A percentile compares a stretch with the other conserved stretches of the same genome.
These are phyloP conservation scores for Saturnispora dispora DNA, from an alignment of 805 yeast species.

Conservation along the genomic window DNA sequence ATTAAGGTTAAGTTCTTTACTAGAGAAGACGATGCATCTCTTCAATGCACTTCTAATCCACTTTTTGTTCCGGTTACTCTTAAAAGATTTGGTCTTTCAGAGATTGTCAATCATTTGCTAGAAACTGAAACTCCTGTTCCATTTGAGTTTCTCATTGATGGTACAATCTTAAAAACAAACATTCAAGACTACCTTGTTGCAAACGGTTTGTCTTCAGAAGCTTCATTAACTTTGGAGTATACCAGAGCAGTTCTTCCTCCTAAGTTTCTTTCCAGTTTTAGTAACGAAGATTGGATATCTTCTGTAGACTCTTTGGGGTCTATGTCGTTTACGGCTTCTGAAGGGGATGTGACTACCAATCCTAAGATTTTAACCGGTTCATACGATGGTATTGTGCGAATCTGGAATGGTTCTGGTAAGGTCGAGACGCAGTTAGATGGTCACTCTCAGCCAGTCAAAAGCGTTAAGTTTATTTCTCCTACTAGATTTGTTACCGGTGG, in stretches of 20 bases:
- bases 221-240: constrained; percentile 73
- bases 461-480: constrained; percentile 70
- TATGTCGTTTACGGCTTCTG: constrained; percentile 23
- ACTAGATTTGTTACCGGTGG: constrained; percentile 78
- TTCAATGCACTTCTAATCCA: constrained; percentile 73
- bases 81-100: constrained; percentile 87
- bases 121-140: constrained; percentile 62
- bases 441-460: constrained; percentile 78
- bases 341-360: constrained; percentile 27
- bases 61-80: constrained; percentile 78
- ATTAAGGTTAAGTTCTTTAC: constrained; percentile 78
- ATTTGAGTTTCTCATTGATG: constrained; percentile 86
- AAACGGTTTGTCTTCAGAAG: constrained; percentile 77
- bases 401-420: constrained; percentile 75
- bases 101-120: constrained; percentile 86
- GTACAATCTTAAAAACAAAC: constrained; percentile 68
- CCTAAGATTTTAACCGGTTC: constrained; percentile 76
- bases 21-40: constrained; percentile 64
- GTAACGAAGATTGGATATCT: constrained; percentile 94
- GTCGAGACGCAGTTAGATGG: constrained; percentile 77
- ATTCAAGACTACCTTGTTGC: constrained; percentile 68
- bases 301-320: constrained; percentile 45
- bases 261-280: constrained; percentile 76
- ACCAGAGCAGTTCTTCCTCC: constrained; percentile 92
- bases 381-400: constrained; percentile 83